Percentiles rank a stretch among this genome's conserved stretches.
These are phyloP conservation scores for Candida suzukii DNA, from an alignment of 805 yeast species.

Conservation along the genomic window DNA sequence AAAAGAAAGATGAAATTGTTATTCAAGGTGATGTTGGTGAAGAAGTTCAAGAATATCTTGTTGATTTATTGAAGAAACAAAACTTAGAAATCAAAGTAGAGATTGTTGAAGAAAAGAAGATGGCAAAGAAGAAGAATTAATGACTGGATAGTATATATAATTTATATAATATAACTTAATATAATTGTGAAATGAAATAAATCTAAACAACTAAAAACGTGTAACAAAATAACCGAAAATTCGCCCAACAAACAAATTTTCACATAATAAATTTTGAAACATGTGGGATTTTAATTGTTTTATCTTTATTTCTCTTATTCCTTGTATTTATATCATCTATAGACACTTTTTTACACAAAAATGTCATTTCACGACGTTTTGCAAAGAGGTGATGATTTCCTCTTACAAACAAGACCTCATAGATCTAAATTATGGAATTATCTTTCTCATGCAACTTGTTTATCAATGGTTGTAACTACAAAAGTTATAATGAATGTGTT, in stretches of 20 bases:
- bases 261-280: too few species aligned
- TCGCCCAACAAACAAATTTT: too few species aligned
- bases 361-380: slow-evolving; percentile 71
- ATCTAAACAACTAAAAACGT: too few species aligned
- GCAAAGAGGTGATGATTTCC: slow-evolving; percentile 65
- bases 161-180: not conserved
- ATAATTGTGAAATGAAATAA: not conserved
- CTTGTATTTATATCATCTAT: too few species aligned
- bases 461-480: slow-evolving; percentile 55
- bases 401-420: slow-evolving; percentile 47
- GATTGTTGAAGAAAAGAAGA: slow-evolving; percentile 74
- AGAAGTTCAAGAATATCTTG: slow-evolving; percentile 75
- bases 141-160: not conserved
- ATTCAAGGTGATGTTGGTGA: slow-evolving; percentile 95
- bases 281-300: too few species aligned
- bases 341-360: not conserved
- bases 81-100: slow-evolving; percentile 90
- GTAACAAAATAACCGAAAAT: too few species aligned
- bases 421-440: slow-evolving; percentile 53
- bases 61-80: slow-evolving; percentile 65
- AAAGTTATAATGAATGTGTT: slow-evolving; percentile 53
- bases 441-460: slow-evolving; percentile 62
- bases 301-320: too few species aligned
- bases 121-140: slow-evolving; percentile 51
- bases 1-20: slow-evolving; percentile 85